phyloP scores from a whole-genome alignment of 208 protist genomes.

The Naegleria fowleri region DNA sequence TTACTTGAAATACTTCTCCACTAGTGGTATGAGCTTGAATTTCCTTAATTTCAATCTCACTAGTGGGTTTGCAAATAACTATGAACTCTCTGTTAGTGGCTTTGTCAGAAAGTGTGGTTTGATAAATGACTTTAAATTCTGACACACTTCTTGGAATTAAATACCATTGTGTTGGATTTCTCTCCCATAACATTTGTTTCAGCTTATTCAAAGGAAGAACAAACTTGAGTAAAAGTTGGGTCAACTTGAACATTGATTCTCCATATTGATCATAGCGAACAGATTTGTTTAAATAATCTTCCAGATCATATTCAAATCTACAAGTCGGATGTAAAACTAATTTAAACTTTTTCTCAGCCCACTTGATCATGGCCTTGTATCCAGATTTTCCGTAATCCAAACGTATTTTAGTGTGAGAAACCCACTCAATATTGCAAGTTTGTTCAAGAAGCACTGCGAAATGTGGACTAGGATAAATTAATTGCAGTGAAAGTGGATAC shows the following conservation, averaged over 20 bases:
- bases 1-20: not conserved
- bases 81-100: not conserved
- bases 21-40: not conserved
- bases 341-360: not conserved
- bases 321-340: not conserved
- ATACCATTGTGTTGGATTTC: not conserved
- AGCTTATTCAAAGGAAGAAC: not conserved
- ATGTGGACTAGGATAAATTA: not conserved
- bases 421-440: not conserved
- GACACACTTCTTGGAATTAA: not conserved
- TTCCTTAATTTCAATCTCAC: not conserved
- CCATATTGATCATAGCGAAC: not conserved
- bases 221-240: not conserved
- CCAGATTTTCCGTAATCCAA: not conserved
- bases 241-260: not conserved
- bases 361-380: not conserved
- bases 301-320: not conserved
- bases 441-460: not conserved
- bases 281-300: not conserved
- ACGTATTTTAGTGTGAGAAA: not conserved
- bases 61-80: not conserved
- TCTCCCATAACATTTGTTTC: not conserved
- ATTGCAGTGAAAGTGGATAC: not conserved
- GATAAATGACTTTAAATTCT: not conserved
- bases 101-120: not conserved